These are phyloP conservation scores for Colletotrichum incanum DNA, from an alignment of 2,329 filamentous ascomycete species.

Conservation along the genomic window DNA sequence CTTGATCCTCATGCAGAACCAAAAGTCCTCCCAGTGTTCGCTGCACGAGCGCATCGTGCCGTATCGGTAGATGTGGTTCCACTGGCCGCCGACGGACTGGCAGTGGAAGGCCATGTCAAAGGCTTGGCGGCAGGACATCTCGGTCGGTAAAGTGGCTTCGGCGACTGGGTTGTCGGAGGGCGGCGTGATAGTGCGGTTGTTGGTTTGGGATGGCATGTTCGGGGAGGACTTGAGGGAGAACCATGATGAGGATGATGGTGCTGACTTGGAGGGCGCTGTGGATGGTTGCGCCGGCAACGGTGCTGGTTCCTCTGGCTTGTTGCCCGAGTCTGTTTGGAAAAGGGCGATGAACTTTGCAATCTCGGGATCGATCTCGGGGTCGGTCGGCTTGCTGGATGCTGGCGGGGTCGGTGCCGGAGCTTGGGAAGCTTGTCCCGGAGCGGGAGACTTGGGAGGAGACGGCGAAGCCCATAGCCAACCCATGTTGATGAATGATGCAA, in stretches of 20 bases:
- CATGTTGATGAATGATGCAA: constrained; percentile 58
- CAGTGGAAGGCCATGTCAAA: constrained; percentile 97
- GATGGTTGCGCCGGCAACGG: constrained; percentile 43
- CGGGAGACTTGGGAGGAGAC: constrained; percentile 51
- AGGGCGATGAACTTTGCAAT: constrained; percentile 69
- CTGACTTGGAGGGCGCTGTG: constrained; percentile 46
- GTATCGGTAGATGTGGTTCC: constrained; percentile 91
- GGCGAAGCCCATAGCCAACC: constrained; percentile 73
- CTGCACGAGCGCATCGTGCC: constrained; percentile 83
- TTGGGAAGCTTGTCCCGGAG: constrained; percentile 46
- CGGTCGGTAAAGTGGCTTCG: constrained; percentile 81
- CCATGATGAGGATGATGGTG: constrained; percentile 50
- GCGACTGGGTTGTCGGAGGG: constrained; percentile 64
- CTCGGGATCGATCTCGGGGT: constrained; percentile 61
- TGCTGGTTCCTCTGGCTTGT: constrained; percentile 46
- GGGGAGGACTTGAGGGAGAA: constrained; percentile 53
- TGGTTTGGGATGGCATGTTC: constrained; percentile 41
- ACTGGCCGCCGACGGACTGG: constrained; percentile 91
- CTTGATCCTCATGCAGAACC: constrained; percentile 95
- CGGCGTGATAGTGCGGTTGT: constrained; percentile 42
- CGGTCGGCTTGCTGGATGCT: constrained; percentile 40
- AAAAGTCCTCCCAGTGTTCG: constrained; percentile 93
- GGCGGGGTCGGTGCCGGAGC: constrained; percentile 45
- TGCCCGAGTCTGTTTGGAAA: constrained; percentile 55
- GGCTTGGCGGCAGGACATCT: constrained; percentile 89